Evolutionary conservation across 495 filamentous ascomycete species (phyloP), one percentile per base, ranked within the genome.

Genomic region (Neurospora tetraspora): DNA sequence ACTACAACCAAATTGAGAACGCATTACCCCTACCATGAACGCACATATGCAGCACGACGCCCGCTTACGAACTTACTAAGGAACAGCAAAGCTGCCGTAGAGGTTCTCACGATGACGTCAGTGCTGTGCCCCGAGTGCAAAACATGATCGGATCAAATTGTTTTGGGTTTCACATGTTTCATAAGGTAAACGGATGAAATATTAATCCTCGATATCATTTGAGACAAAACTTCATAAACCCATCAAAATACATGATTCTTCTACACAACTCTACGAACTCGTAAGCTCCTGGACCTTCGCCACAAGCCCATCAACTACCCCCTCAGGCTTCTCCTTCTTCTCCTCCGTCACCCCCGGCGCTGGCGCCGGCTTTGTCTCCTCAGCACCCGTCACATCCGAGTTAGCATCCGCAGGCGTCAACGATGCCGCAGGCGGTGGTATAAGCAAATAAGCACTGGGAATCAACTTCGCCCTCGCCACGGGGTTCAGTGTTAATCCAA

Each of bases 401-500:
- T 12, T 23, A 53, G 10, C 20, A 6, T 20, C 47, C 47, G 86
- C 85, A 10, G 80, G 80, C 36, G 78, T 81, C 71, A 95, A 81
- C 23, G 84, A 80, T 75, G 83, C 89, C 70, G 85, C 83, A 3
- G 93, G 93, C n/a, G 90, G 88, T 23, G 92, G 92, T 37, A 83
- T 92, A 53, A 97, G 81, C 10, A 97, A 84, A 39, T 88, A 85
- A 34, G 86, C 82, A 8, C 92, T 92, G 39, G 92, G 88, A 70
- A 97, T 91, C 70, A 97, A 82, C 77, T 85, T 86, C 11, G 82
- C 79, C 68, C 89, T 86, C n/a, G 93, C 93, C 16, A 84, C 84
- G 0, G 92, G 93, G 79, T 96, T 97, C 27, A 97, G 78, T 47
- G 94, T 93, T 40, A 97, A 86, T 9, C 94, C 94, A 78, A 97